Evolutionary conservation across 2,329 filamentous ascomycete genomes (phyloP), one percentile per base, ranked within the genome.

Genomic region (Chrysosporium queenslandicum): DNA sequence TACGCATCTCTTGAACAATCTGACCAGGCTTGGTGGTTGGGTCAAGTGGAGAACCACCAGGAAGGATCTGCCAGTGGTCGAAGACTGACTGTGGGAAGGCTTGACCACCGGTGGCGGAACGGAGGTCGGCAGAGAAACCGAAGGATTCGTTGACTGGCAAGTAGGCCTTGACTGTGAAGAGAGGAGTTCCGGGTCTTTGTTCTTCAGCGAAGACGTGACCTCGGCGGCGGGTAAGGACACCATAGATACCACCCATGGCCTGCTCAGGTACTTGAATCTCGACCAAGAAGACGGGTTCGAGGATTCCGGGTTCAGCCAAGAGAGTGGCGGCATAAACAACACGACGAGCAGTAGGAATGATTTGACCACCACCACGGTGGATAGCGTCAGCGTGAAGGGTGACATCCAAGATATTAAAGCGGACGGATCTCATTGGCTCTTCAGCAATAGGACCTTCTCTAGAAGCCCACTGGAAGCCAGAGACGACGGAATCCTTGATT

Each of bases 401-500:
- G 65, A 98, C 92, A 86, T 98, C 92, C 71, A 96, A 83, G 74
- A 98, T 85, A 85, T 98, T 98, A 83, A 94, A 98, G 78, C 92
- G 88, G 74, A 94, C 75, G 63, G 85, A 85, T 72, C 92, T 87
- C 89, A 98, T 91, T 66, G 92, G 92, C 83, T 98, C 92, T 78
- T 98, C 92, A 65, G 86, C 90, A 70, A 98, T 77, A 67, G 92
- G 92, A 79, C 92, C 92, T 82, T 98, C 92, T 71, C 91, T 86
- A 66, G 87, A 88, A 63, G 92, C 92, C 92, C 92, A 98, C 77
- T 98, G 92, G 89, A 98, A 98, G 84, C 92, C 92, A 64, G 92
- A 97, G 70, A 97, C 90, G 65, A 97, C 85, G 57, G 91, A 97
- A 72, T 98, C 92, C 87, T 98, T 98, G 84, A 98, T 98, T 87